Evolutionary conservation across 208 protist species (phyloP).

Genomic region (Acanthamoeba culbertsoni): DNA sequence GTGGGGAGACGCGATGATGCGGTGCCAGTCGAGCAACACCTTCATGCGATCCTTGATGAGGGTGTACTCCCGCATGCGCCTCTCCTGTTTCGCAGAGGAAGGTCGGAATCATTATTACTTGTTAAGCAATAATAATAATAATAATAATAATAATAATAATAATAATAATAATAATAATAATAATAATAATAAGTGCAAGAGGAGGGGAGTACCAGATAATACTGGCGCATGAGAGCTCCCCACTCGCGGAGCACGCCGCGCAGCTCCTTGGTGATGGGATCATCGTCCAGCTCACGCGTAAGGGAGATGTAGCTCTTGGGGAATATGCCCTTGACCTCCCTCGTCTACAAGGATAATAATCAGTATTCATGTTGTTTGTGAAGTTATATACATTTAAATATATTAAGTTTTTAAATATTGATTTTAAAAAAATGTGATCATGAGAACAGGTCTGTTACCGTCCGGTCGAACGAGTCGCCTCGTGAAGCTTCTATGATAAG

Average conservation of each 20-base stretch:
- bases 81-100: conserved; percentile 47
- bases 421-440: background rate
- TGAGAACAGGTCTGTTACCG: no score
- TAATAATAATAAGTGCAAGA: background rate
- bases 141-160: background rate
- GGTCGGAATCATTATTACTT: background rate
- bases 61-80: conserved; percentile 61
- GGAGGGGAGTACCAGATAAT: conserved; percentile 19
- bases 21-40: conserved; percentile 68
- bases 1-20: conserved; percentile 61
- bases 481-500: conserved; percentile 13
- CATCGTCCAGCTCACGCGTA: conserved; percentile 5
- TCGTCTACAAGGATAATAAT: no score
- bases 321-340: conserved; percentile 61
- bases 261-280: conserved; percentile 61
- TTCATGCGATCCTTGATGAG: conserved; percentile 68
- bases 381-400: no score
- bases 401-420: no score
- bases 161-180: no score
- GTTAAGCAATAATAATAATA: background rate
- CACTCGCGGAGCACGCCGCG: conserved; percentile 50
- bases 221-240: conserved; percentile 55
- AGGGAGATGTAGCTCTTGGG: conserved; percentile 52
- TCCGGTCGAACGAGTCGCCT: background rate
- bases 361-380: no score